phyloP scores from a whole-genome alignment of 176 grass and related monocot genomes.

The barley (Hordeum vulgare) region MorexV3_pseudomolecules_assembly NC_058519.1:572392309-572392808 shows the following conservation, averaged over 20 bases:
- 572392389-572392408: neutral
- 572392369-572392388: constrained; percentile 5
- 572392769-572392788: neutral
- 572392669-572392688: constrained; percentile 12
- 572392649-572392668: neutral
- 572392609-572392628: constrained; percentile 2
- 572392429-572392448: constrained; percentile 2
- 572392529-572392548: neutral
- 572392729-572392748: constrained; percentile 2
- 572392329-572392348: constrained; percentile 21
- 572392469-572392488: neutral
- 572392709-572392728: neutral
- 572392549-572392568: constrained; percentile 14
- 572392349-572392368: constrained; percentile 21
- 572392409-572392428: constrained; percentile 18
- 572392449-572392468: constrained; percentile 3
- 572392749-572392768: neutral
- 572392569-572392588: neutral
- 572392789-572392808: neutral
- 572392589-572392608: neutral
- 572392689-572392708: neutral
- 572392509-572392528: neutral
- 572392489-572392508: neutral
- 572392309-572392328: neutral
- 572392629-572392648: neutral